Base-by-base conservation (phyloP, 768 basidiomycete species). In the Cyclocybe cylindracea region DNA sequence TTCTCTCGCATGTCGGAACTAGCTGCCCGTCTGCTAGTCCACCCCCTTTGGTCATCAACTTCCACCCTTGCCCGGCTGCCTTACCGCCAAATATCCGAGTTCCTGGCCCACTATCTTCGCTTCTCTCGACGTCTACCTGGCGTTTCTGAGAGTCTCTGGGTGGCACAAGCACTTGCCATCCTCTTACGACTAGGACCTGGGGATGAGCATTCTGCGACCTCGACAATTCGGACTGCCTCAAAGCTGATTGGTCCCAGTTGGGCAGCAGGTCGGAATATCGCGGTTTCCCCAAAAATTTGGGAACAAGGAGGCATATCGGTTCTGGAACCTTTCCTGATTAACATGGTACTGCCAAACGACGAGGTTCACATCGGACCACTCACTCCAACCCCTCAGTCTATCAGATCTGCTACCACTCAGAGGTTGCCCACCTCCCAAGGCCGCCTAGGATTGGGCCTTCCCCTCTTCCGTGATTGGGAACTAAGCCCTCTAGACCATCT, bases 401-500 rank as follows among this genome's bases (percentile, higher is more conserved):
- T 94, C 46, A 72, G 67, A 48, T 69, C 61, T 19, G 75, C 74
- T 24, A 83, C 83, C 4, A 88, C 90, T 0, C 80, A 82, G 49
- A 76, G 75, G 43, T 64, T 77, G 18, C 24, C 72, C 76, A 14
- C 62, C 70, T 10, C 60, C 60, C 4, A 53, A 54, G 3, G 48
- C 55, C 8, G 55, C 66, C 9, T 51, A 59, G 9, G 66, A 61
- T 66, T 70, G 44, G 78, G 75, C 0, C 74, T 83, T 44, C 84
- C 81, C 24, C 70, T 81, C 14, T 48, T 70, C 2, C 69, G 69
- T 7, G 87, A 91, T 62, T 96, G 93, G 89, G 64, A 80, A 5
- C 74, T 88, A 39, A 66, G 75, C 0, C 83, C 93, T 0, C 64
- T 97, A 4, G 80, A 91, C 58, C 86, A 94, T 57, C 80, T 98